A percentile compares a stretch with the other conserved stretches of the same genome.
phyloP scores from a whole-genome alignment of 768 basidiomycete species.

The Leccinum olivaceopallidum region DNA sequence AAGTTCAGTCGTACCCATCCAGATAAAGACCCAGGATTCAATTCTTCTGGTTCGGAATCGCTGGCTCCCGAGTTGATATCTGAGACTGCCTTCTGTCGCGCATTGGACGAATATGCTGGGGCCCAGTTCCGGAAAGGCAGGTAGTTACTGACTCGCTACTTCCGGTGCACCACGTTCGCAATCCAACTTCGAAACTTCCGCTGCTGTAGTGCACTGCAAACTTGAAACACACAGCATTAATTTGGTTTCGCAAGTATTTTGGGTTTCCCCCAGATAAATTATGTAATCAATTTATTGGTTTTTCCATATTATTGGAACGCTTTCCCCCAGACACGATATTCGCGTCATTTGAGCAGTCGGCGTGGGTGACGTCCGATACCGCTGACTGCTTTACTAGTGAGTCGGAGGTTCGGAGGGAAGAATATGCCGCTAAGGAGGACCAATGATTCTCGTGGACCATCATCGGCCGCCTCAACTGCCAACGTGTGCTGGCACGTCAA shows the following conservation, averaged over 20 bases:
- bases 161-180: slow-evolving; percentile 8
- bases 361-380: neutral
- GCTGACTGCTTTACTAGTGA: neutral
- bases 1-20: slow-evolving; percentile 23
- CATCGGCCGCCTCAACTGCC: neutral
- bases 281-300: neutral
- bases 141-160: slow-evolving; percentile 34
- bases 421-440: neutral
- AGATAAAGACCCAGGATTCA: slow-evolving; percentile 10
- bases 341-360: neutral
- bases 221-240: neutral
- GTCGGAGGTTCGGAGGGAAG: neutral
- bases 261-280: neutral
- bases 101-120: slow-evolving; percentile 68
- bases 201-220: neutral
- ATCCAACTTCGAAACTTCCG: neutral
- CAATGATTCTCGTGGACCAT: neutral
- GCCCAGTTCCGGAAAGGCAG: slow-evolving; percentile 83
- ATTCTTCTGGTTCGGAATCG: neutral
- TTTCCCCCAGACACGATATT: neutral
- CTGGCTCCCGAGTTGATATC: slow-evolving; percentile 36
- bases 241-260: neutral
- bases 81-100: slow-evolving; percentile 62
- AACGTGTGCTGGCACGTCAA: neutral
- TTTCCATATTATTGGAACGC: neutral